Evolutionary conservation across 805 yeast species (phyloP).

Genomic region (Schwanniomyces polymorphus): DNA sequence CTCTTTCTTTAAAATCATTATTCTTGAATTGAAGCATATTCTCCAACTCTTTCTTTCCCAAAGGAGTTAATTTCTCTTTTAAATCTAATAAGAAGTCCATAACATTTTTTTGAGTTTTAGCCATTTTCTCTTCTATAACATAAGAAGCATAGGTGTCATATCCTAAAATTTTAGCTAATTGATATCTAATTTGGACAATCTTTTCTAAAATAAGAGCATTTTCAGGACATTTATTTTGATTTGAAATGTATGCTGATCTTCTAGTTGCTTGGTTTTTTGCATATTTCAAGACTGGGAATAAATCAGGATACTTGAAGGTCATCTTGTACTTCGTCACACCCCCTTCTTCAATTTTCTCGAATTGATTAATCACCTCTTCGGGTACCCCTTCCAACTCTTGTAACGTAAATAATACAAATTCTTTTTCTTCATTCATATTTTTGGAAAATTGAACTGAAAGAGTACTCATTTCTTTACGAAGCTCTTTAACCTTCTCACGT

Average conservation of each 20-base stretch:
- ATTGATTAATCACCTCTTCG: constrained; percentile 56
- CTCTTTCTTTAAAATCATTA: constrained; percentile 47
- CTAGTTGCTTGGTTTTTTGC: constrained; percentile 67
- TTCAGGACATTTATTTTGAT: constrained; percentile 64
- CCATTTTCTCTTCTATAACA: constrained; percentile 78
- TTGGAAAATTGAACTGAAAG: constrained; percentile 58
- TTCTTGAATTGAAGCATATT: constrained; percentile 52
- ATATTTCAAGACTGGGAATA: constrained; percentile 73
- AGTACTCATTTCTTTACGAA: constrained; percentile 60
- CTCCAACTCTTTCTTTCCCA: constrained; percentile 56
- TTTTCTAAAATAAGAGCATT: constrained; percentile 62
- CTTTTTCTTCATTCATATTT: constrained; percentile 72
- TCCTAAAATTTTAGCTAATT: constrained; percentile 64
- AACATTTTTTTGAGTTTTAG: constrained; percentile 64
- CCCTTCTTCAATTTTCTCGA: constrained; percentile 45
- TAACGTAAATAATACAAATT: constrained; percentile 54
- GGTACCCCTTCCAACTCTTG: constrained; percentile 79
- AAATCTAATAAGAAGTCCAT: constrained; percentile 62
- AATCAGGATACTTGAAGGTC: constrained; percentile 81
- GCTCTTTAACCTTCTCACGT: constrained; percentile 55
- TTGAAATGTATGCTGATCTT: constrained; percentile 61
- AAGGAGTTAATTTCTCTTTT: constrained; percentile 54
- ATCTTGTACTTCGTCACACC: constrained; percentile 51
- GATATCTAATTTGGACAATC: constrained; percentile 61
- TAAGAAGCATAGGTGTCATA: constrained; percentile 69